Base-by-base conservation (phyloP, 345 rosid genomes). In the Cochlearia excelsa region DNA sequence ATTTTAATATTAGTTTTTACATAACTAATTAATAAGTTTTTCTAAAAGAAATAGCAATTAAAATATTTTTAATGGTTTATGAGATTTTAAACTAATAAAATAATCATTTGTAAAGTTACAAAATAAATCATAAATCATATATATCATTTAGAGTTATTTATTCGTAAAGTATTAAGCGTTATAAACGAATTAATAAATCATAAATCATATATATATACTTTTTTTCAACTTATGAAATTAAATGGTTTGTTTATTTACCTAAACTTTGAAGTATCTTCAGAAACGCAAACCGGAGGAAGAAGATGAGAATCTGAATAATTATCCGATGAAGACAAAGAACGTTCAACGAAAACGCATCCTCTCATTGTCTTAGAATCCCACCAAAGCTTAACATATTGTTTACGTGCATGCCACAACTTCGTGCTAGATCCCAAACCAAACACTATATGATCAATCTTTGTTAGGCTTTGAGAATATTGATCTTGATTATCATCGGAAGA, bases 381-480 rank as follows among this genome's bases (percentile, higher is more conserved):
- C 98, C 96, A 88, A 31, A 82, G 81, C 73, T 78, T 79, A 9
- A 81, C 78, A 28, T 80, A 86, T 0, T 86, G 85, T 61, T 75
- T 81, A 30, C 87, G 76, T 6, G 62, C 66, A 3, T 68, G 76
- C 93, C 88, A 92, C 2, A 87, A 79, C 0, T 62, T 75, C 10
- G 57, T 42, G 66, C 69, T 82, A 1, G 96, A 79, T 33, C 87
- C 84, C 34, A 86, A 76, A 44, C 93, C 84, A 43, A 92, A 92
- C 7, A 88, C 87, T 3, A 92, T 45, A 40, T 88, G 90, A 2
- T 78, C 74, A 2, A 86, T 73, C 7, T 65, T 66, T 7, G 85
- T 79, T 0, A 79, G 66, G 10, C 65, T 57, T n/a, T 61, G n/a
- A n/a, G n/a, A n/a, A n/a, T n/a, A n/a, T n/a, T n/a, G 64, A 39